Percentiles rank a stretch among this genome's conserved stretches.
Evolutionary conservation across 495 filamentous ascomycete genomes (phyloP).

Genomic region (Usnea hakonensis): DNA sequence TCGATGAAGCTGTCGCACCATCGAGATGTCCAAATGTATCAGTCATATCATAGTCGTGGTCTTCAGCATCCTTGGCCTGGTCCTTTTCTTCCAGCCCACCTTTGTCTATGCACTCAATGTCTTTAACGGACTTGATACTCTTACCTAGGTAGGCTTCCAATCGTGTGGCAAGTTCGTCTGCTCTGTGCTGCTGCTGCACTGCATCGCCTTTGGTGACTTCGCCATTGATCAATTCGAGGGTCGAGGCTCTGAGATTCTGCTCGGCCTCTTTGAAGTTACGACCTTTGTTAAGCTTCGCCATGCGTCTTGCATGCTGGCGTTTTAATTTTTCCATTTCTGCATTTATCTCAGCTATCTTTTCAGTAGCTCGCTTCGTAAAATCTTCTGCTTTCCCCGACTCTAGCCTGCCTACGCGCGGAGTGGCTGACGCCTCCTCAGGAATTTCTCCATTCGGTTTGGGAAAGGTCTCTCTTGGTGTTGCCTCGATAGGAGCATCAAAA

Average conservation of each 20-base stretch:
- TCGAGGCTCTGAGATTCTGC: conserved; percentile 36
- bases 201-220: not conserved
- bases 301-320: conserved; percentile 61
- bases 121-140: conserved; percentile 49
- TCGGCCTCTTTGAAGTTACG: conserved; percentile 58
- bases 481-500: conserved; percentile 50
- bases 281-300: conserved; percentile 65
- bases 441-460: conserved; percentile 23
- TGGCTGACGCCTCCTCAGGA: conserved; percentile 30
- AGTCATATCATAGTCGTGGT: conserved; percentile 19
- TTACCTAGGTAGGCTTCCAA: conserved; percentile 51
- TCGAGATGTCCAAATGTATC: conserved; percentile 12
- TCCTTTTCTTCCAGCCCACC: conserved; percentile 62
- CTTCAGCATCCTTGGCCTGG: conserved; percentile 23
- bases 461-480: conserved; percentile 20
- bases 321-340: conserved; percentile 79
- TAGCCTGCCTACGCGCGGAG: conserved; percentile 52
- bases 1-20: not conserved
- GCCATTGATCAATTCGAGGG: conserved; percentile 12
- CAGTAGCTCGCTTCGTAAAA: conserved; percentile 65
- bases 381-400: conserved; percentile 61
- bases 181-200: conserved; percentile 13
- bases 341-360: conserved; percentile 55
- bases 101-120: conserved; percentile 59
- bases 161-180: conserved; percentile 53